Evolutionary conservation across 2,329 filamentous ascomycete genomes (phyloP).

Genomic region (Alternaria tenuissima): DNA sequence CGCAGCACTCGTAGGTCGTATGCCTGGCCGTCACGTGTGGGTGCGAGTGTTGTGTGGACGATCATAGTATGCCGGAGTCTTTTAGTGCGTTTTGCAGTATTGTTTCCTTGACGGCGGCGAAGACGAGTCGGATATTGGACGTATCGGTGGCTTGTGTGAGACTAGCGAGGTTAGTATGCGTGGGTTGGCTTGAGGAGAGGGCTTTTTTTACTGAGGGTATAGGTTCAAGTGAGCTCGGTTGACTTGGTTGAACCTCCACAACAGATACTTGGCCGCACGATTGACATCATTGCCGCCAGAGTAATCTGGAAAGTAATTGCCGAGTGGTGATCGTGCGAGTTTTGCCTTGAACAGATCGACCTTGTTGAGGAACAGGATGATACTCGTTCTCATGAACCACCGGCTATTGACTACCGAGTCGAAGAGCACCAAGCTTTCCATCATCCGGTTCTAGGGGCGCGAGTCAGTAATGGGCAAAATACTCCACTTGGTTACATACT

Average conservation of each 20-base stretch:
- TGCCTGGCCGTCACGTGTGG: conserved; percentile 43
- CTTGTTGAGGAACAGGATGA: conserved; percentile 98
- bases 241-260: conserved; percentile 99
- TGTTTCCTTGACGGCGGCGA: conserved; percentile 97
- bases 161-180: conserved; percentile 59
- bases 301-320: conserved; percentile 97
- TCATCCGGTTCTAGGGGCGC: conserved; percentile 87
- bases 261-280: conserved; percentile 93
- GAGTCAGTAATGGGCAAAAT: conserved; percentile 32
- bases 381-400: conserved; percentile 99
- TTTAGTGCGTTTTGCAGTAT: conserved; percentile 98
- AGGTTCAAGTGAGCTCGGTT: conserved; percentile 95
- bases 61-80: conserved; percentile 88
- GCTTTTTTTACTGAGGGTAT: conserved; percentile 77
- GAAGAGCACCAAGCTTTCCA: conserved; percentile 95
- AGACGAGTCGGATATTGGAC: conserved; percentile 96
- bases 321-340: conserved; percentile 84
- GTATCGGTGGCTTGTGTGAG: conserved; percentile 99
- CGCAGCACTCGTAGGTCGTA: conserved; percentile 28
- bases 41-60: conserved; percentile 21
- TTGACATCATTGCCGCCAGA: conserved; percentile 98
- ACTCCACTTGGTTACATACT: conserved; percentile 61
- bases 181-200: not conserved
- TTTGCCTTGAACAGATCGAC: conserved; percentile 98
- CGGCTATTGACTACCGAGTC: conserved; percentile 98